A percentile compares a stretch with the other conserved stretches of the same genome.
Evolutionary conservation across 352 stramenopile genomes (phyloP).

Genomic region (Globisporangium carolinianum): DNA sequence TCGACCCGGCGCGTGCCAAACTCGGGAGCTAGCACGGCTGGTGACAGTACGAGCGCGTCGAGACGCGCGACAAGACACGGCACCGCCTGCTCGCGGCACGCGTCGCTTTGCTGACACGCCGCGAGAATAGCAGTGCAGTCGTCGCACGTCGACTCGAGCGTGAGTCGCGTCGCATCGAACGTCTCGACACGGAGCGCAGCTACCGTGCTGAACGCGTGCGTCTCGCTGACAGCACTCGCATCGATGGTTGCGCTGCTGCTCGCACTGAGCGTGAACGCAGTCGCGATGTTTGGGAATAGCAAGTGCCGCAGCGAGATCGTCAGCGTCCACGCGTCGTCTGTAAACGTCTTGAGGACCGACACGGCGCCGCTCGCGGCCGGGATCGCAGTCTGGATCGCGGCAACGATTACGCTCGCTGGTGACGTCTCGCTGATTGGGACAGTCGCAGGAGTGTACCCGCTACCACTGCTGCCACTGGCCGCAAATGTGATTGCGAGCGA

Average conservation of each 20-base stretch:
- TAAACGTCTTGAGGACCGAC: constrained; percentile 3
- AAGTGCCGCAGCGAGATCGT: constrained; percentile 7
- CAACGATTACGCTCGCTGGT: background rate
- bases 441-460: background rate
- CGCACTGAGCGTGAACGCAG: constrained; percentile 4
- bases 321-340: constrained; percentile 1
- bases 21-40: background rate
- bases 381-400: background rate
- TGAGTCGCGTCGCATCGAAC: constrained; percentile 3
- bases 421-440: background rate
- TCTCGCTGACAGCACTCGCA: background rate
- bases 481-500: constrained; percentile 11
- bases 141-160: background rate
- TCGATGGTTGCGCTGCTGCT: background rate
- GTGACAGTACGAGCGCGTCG: background rate
- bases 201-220: background rate
- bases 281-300: constrained; percentile 7
- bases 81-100: constrained; percentile 5
- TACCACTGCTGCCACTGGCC: background rate
- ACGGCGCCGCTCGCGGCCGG: background rate
- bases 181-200: constrained; percentile 2
- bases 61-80: constrained; percentile 6
- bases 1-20: constrained; percentile 2
- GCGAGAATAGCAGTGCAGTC: background rate
- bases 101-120: constrained; percentile 4